Evolutionary conservation across 805 yeast species (phyloP), one percentile per base, ranked within the genome.

Genomic region (Priceomyces castillae): DNA sequence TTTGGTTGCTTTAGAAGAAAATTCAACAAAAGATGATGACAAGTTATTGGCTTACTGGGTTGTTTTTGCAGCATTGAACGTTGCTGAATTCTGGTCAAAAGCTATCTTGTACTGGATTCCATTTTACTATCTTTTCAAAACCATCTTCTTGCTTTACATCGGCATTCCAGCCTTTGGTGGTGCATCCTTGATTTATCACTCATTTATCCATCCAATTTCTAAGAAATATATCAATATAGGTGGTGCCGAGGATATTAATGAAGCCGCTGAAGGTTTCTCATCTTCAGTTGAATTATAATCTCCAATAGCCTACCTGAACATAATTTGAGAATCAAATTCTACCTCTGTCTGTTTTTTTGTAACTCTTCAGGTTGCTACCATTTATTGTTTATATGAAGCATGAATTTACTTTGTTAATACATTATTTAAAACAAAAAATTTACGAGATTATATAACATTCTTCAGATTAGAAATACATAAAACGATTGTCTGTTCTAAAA

Each of bases 1-100:
- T 7, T 73, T 94, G 48, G 63, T 79, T 49, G 98, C 99, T 17
- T 74, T 94, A 52, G 86, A 82, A 65, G 85, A 96, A 17, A 51
- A 80, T 7, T 59, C 77, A 14, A 68, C 81, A 34, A 67, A 71
- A 34, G 97, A 92, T 64, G 99, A 94, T 67, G 82, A 94, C 37
- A 84, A 85, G 64, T 80, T 87, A 62, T 78, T 94, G 60, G 87
- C 97, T 11, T 94, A 94, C 76, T 94, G 99, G 99, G 97, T 94
- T 46, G 96, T 94, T n/a, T 94, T 87, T 62, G 96, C 97, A 12
- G 82, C 83, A 56, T 80, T 94, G 72, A 88, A 83, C 65, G 90
- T 94, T 41, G 63, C 89, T 58, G 99, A 94, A 73, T 94, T 89
- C 78, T 94, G 97, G 98, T 83, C 96, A 42, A 80, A 82, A 59